phyloP scores from a whole-genome alignment of 768 basidiomycete genomes.

The Leccinum pellstonianum region DNA sequence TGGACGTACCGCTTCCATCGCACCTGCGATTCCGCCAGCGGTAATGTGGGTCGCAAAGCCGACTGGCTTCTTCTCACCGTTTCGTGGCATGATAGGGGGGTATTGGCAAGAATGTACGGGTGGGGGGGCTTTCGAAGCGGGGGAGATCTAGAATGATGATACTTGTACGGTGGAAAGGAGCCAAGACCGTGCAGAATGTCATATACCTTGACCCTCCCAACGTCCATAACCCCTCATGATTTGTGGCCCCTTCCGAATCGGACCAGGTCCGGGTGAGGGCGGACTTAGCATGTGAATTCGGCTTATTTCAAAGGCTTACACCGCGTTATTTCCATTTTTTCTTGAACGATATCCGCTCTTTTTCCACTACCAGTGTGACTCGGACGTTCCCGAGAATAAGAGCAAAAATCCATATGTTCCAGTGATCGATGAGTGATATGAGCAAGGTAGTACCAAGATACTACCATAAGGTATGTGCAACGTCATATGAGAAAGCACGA shows the following conservation, averaged over 20 bases:
- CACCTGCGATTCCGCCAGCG: slow-evolving; percentile 92
- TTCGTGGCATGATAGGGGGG: slow-evolving; percentile 47
- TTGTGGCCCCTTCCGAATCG: slow-evolving; percentile 8
- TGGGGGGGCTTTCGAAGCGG: neutral
- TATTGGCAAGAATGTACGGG: neutral
- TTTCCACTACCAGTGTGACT: slow-evolving; percentile 10
- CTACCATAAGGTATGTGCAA: slow-evolving; percentile 3
- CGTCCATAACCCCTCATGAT: slow-evolving; percentile 22
- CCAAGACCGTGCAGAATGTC: neutral
- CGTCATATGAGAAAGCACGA: slow-evolving; percentile 12
- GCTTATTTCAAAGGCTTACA: slow-evolving; percentile 4
- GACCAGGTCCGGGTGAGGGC: neutral
- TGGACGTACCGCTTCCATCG: slow-evolving; percentile 79
- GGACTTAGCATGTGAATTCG: slow-evolving; percentile 36
- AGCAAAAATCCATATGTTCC: slow-evolving; percentile 7
- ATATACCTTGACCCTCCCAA: neutral
- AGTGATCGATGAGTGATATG: slow-evolving; percentile 3
- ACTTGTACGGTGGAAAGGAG: slow-evolving; percentile 2
- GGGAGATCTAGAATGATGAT: neutral
- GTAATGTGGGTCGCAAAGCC: slow-evolving; percentile 88
- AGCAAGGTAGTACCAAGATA: neutral
- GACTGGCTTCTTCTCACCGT: slow-evolving; percentile 68
- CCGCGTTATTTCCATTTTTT: slow-evolving; percentile 21
- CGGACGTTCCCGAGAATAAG: neutral
- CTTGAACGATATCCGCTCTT: slow-evolving; percentile 20